Conservation (phyloP, 768 basidiomycete species). For the Boletus vinaceobasis region DNA sequence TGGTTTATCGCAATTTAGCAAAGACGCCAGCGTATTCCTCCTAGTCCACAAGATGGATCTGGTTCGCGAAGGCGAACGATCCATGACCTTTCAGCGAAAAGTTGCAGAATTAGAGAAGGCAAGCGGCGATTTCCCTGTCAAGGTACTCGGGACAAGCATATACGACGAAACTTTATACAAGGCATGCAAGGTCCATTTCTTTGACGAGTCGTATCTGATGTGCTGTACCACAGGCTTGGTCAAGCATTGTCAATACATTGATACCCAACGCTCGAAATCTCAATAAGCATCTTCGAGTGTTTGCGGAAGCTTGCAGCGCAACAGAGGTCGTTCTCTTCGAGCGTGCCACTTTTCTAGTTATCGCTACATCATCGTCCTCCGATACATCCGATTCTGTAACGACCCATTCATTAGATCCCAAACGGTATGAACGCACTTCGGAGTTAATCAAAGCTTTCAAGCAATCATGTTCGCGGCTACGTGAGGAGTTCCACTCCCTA, state of each 20-base stretch:
- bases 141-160: constrained; percentile 91
- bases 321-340: constrained; percentile 96
- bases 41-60: constrained; percentile 99
- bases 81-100: constrained; percentile 64
- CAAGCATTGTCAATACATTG: constrained; percentile 91
- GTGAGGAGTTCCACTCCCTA: constrained; percentile 81
- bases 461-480: constrained; percentile 80
- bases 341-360: constrained; percentile 95
- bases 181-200: constrained; percentile 37
- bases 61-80: constrained; percentile 56
- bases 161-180: constrained; percentile 97
- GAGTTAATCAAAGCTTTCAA: constrained; percentile 97
- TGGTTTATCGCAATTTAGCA: constrained; percentile 73
- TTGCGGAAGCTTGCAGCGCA: constrained; percentile 83
- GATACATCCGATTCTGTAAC: constrained; percentile 32
- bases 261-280: constrained; percentile 94
- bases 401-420: constrained; percentile 53
- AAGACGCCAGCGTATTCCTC: constrained; percentile 82
- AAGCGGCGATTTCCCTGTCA: constrained; percentile 57
- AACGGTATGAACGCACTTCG: constrained; percentile 81
- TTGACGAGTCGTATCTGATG: constrained; percentile 10
- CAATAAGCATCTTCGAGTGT: constrained; percentile 79
- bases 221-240: constrained; percentile 76
- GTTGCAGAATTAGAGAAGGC: constrained; percentile 67
- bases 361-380: constrained; percentile 71